phyloP scores from a whole-genome alignment of 768 basidiomycete genomes.

The Dentipellis fragilis region DNA sequence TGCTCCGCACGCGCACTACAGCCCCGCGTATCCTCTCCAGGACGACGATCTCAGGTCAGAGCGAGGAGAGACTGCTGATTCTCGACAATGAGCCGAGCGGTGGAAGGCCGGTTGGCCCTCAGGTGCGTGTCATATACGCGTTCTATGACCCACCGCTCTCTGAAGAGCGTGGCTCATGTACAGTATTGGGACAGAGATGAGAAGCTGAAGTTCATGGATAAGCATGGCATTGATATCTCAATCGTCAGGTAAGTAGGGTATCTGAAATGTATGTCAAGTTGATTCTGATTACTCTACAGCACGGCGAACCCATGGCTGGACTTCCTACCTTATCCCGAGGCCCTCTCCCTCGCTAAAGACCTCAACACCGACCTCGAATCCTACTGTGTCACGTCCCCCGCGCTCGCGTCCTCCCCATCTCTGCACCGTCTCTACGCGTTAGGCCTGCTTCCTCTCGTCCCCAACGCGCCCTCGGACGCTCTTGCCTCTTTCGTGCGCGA shows the following conservation, averaged over 20 bases:
- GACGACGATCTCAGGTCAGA: constrained; percentile 31
- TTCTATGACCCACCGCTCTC: background rate
- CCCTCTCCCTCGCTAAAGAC: constrained; percentile 52
- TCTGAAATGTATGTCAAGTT: constrained; percentile 1
- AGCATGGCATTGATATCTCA: constrained; percentile 69
- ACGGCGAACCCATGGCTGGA: constrained; percentile 91
- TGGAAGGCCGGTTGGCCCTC: constrained; percentile 72
- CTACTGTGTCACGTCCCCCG: constrained; percentile 64
- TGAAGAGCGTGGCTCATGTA: background rate
- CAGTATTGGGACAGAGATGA: constrained; percentile 71
- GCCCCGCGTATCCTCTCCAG: constrained; percentile 60
- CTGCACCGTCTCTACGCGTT: constrained; percentile 73
- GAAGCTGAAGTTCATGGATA: constrained; percentile 81
- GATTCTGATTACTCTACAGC: constrained; percentile 27
- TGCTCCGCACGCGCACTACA: constrained; percentile 51
- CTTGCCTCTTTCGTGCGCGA: constrained; percentile 60
- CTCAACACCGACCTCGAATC: constrained; percentile 71
- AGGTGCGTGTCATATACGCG: constrained; percentile 28
- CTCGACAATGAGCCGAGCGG: constrained; percentile 71
- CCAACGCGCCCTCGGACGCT: constrained; percentile 41
- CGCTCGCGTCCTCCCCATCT: constrained; percentile 21
- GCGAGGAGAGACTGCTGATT: constrained; percentile 66
- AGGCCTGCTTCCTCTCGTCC: constrained; percentile 76
- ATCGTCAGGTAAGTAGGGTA: constrained; percentile 50
- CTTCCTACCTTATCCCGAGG: constrained; percentile 63